Evolutionary conservation across 2,329 filamentous ascomycete genomes (phyloP).

Genomic region (Stachybotrys echinatus): DNA sequence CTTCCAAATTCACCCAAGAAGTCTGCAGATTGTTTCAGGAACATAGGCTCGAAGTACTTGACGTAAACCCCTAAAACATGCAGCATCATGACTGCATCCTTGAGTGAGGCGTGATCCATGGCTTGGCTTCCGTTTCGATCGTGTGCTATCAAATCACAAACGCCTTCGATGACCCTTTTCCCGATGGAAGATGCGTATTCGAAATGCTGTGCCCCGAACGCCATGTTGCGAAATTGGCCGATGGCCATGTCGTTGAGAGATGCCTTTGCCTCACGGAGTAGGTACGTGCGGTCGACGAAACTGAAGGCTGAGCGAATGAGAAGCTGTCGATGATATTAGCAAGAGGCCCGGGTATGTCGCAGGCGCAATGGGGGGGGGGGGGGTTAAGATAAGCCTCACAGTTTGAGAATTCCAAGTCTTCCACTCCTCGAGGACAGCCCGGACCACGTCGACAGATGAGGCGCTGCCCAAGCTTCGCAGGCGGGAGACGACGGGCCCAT

Average conservation of each 20-base stretch:
- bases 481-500: constrained; percentile 49
- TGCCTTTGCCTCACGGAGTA: constrained; percentile 64
- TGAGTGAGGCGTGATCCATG: constrained; percentile 62
- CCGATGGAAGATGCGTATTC: constrained; percentile 16
- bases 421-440: constrained; percentile 57
- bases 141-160: constrained; percentile 69
- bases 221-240: constrained; percentile 62
- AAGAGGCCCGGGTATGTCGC: too few relatives aligned
- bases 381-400: too few relatives aligned
- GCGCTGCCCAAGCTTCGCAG: constrained; percentile 44
- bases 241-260: constrained; percentile 81
- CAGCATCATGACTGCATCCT: constrained; percentile 73
- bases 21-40: constrained; percentile 60
- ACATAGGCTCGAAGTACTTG: constrained; percentile 70
- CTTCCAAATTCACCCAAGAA: constrained; percentile 70
- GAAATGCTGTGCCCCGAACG: constrained; percentile 32
- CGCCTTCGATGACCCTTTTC: constrained; percentile 37
- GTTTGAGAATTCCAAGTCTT: constrained; percentile 71
- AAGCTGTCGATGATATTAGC: constrained; percentile 38
- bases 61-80: constrained; percentile 80
- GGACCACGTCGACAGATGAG: constrained; percentile 60
- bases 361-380: too few relatives aligned
- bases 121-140: constrained; percentile 57
- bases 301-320: constrained; percentile 86
- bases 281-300: constrained; percentile 85